These are phyloP conservation scores for Colletotrichum tropicale DNA, from an alignment of 2,329 filamentous ascomycete species.

Conservation along the genomic window DNA sequence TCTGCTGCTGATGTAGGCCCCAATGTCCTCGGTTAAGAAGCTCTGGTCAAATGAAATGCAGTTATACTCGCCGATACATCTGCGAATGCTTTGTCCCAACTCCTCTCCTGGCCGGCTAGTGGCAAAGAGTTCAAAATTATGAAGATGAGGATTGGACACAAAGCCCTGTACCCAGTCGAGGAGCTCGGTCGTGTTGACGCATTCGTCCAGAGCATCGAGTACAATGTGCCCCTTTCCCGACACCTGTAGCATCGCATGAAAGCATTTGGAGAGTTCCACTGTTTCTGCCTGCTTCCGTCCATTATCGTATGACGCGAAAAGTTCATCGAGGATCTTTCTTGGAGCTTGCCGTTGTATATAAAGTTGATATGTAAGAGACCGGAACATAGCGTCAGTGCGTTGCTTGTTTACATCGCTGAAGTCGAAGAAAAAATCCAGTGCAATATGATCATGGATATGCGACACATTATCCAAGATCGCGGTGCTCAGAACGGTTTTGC, in stretches of 20 bases:
- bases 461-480: conserved; percentile 18
- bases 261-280: neutral
- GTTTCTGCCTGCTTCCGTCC: neutral
- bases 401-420: conserved; percentile 24
- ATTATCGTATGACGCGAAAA: neutral
- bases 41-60: neutral
- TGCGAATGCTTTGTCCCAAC: neutral
- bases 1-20: neutral
- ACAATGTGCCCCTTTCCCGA: neutral
- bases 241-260: rapidly evolving
- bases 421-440: conserved; percentile 25
- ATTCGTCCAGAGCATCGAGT: neutral
- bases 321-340: neutral
- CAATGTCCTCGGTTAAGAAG: neutral
- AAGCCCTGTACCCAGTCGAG: neutral
- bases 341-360: conserved; percentile 10
- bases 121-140: neutral
- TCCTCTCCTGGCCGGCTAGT: neutral
- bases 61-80: neutral
- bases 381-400: neutral
- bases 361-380: conserved; percentile 22
- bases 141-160: neutral
- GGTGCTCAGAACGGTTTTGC: conserved; percentile 22
- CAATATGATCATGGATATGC: neutral
- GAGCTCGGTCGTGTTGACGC: neutral